A percentile compares a stretch with the other conserved stretches of the same genome.
Conservation (phyloP, 2,329 filamentous ascomycete genomes). For the Sporothrix pallida region DNA sequence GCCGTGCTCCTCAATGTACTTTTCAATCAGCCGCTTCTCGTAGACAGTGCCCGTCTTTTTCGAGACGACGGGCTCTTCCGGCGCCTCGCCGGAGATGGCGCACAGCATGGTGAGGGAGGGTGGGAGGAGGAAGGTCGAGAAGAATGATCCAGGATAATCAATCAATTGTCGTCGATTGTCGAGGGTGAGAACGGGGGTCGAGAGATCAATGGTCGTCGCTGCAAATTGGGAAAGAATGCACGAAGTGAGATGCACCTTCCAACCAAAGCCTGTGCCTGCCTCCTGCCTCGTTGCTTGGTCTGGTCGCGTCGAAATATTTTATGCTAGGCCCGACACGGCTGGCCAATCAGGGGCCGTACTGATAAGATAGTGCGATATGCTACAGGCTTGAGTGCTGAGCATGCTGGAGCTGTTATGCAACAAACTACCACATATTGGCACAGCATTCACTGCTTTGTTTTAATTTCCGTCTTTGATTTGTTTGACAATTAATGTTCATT, state of each 20-base stretch:
- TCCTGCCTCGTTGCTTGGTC: background rate
- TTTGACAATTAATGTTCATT: too few species aligned
- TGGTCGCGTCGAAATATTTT: conserved; percentile 36
- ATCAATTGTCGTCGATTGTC: background rate
- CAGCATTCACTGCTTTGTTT: too few species aligned
- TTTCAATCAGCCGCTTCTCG: conserved; percentile 92
- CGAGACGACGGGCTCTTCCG: conserved; percentile 92
- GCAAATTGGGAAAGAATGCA: background rate
- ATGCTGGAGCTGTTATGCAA: background rate
- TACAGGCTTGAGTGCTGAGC: background rate
- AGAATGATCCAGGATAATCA: too few species aligned
- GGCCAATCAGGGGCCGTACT: conserved; percentile 34
- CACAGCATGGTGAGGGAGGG: conserved; percentile 42
- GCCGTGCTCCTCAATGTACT: conserved; percentile 87
- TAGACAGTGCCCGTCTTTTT: conserved; percentile 89
- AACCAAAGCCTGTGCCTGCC: background rate
- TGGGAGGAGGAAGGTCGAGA: background rate
- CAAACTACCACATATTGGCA: too few species aligned
- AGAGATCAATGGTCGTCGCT: background rate
- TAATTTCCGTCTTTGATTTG: too few species aligned
- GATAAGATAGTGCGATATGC: conserved; percentile 35
- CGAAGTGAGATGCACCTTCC: background rate
- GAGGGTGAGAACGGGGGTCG: background rate
- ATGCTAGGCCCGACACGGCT: conserved; percentile 17
- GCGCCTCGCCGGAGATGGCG: conserved; percentile 85